phyloP scores from a whole-genome alignment of 768 basidiomycete species.

The Cantharellus anzutake region DNA sequence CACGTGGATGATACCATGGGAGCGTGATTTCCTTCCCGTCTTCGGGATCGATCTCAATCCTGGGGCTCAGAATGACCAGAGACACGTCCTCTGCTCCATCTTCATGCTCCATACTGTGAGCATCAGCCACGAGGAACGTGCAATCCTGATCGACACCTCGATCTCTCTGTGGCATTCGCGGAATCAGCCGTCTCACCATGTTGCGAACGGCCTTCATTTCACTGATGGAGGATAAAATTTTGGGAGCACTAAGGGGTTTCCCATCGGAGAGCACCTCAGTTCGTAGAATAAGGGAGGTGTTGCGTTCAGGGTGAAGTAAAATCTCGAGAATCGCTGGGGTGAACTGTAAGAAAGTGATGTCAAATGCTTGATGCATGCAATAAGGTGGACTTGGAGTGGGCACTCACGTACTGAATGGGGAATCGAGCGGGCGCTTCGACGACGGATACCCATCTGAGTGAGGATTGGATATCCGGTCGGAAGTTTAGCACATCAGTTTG shows the following conservation, averaged over 20 bases:
- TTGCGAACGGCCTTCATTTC: slow-evolving; percentile 24
- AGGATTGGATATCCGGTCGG: too few species aligned
- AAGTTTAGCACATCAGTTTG: too few species aligned
- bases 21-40: slow-evolving; percentile 21
- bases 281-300: slow-evolving; percentile 75
- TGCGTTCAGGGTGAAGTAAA: slow-evolving; percentile 80
- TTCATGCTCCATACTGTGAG: slow-evolving; percentile 11
- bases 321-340: slow-evolving; percentile 50
- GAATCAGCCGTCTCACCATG: slow-evolving; percentile 50
- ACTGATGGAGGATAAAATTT: slow-evolving; percentile 4
- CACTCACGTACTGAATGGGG: not conserved
- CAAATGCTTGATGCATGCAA: too few species aligned
- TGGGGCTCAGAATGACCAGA: slow-evolving; percentile 19
- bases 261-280: slow-evolving; percentile 42
- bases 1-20: slow-evolving; percentile 83
- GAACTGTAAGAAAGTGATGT: too few species aligned
- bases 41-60: slow-evolving; percentile 18
- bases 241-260: not conserved
- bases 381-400: too few species aligned
- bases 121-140: slow-evolving; percentile 27
- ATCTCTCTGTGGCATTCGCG: slow-evolving; percentile 65
- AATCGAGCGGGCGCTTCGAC: not conserved
- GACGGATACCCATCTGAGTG: not conserved
- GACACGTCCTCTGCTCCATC: slow-evolving; percentile 11
- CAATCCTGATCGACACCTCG: slow-evolving; percentile 55